Evolutionary conservation across 306 rosid genomes (phyloP).

Genomic region (Vigna mungo): DNA sequence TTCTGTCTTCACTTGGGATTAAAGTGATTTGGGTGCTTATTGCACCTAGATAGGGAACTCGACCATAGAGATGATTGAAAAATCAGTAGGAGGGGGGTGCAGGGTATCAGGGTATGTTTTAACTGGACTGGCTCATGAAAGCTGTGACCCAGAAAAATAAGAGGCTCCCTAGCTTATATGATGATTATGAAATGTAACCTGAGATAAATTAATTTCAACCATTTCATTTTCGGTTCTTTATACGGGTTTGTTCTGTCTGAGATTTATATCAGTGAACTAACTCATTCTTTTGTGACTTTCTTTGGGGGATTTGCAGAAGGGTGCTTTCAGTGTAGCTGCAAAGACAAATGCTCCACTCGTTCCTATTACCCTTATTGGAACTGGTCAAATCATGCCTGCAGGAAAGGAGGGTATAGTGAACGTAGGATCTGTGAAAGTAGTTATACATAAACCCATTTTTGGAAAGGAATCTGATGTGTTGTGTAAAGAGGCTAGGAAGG

Average conservation of each 20-base stretch:
- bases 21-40: too few species aligned
- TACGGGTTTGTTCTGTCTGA: conserved; percentile 1
- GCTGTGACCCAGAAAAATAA: background rate
- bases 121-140: too few species aligned
- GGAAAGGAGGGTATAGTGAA: conserved; percentile 83
- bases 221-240: conserved; percentile 5
- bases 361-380: conserved; percentile 89
- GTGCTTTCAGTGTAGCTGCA: conserved; percentile 94
- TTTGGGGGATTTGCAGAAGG: conserved; percentile 71
- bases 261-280: conserved; percentile 32
- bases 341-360: conserved; percentile 81
- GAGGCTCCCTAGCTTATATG: background rate
- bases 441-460: conserved; percentile 74
- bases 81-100: too few species aligned
- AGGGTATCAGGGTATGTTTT: too few species aligned
- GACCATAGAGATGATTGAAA: too few species aligned
- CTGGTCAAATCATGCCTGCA: conserved; percentile 91
- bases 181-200: background rate
- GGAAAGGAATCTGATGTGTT: conserved; percentile 68
- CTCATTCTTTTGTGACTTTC: conserved; percentile 26
- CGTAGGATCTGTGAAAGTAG: conserved; percentile 73
- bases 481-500: conserved; percentile 73
- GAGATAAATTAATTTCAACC: conserved; percentile 10
- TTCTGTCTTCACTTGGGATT: too few species aligned
- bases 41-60: too few species aligned